Evolutionary conservation across 768 basidiomycete genomes (phyloP).

Genomic region (Termitomyces titanicus): DNA sequence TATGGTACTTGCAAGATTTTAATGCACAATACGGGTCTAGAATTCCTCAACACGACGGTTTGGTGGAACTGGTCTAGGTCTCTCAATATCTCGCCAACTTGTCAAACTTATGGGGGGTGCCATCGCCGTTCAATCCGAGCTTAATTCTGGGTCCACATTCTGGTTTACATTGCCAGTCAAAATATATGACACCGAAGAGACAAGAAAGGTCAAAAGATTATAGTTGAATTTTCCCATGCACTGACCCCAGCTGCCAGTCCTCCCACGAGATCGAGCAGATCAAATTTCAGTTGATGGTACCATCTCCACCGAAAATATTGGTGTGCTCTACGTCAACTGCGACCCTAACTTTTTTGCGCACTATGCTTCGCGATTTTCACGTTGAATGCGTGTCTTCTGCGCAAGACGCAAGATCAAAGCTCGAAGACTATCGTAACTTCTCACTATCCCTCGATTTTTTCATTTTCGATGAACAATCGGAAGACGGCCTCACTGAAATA

Average conservation of each 20-base stretch:
- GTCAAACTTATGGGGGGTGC: slow-evolving; percentile 76
- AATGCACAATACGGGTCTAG: slow-evolving; percentile 18
- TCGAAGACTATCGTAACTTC: slow-evolving; percentile 28
- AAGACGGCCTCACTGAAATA: slow-evolving; percentile 54
- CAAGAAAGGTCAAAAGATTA: slow-evolving; percentile 41
- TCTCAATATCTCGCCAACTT: slow-evolving; percentile 71
- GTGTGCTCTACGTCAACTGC: slow-evolving; percentile 58
- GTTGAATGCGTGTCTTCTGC: slow-evolving; percentile 41
- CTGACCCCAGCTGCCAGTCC: slow-evolving; percentile 30
- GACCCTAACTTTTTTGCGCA: slow-evolving; percentile 51
- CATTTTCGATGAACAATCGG: slow-evolving; percentile 65
- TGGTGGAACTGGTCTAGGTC: slow-evolving; percentile 74
- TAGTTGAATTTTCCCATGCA: background rate
- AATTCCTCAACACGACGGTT: slow-evolving; percentile 74
- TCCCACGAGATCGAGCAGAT: slow-evolving; percentile 43
- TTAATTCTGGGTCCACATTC: slow-evolving; percentile 62
- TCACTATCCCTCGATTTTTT: slow-evolving; percentile 54
- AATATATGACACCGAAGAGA: slow-evolving; percentile 51
- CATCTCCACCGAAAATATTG: slow-evolving; percentile 45
- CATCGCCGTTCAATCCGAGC: slow-evolving; percentile 66
- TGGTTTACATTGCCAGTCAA: slow-evolving; percentile 74
- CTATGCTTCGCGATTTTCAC: slow-evolving; percentile 53
- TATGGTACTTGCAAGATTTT: background rate
- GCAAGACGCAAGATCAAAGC: slow-evolving; percentile 40
- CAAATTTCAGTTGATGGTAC: slow-evolving; percentile 41